Base-by-base conservation (phyloP, 306 rosid genomes). In the Gynostemma pentaphyllum region DNA sequence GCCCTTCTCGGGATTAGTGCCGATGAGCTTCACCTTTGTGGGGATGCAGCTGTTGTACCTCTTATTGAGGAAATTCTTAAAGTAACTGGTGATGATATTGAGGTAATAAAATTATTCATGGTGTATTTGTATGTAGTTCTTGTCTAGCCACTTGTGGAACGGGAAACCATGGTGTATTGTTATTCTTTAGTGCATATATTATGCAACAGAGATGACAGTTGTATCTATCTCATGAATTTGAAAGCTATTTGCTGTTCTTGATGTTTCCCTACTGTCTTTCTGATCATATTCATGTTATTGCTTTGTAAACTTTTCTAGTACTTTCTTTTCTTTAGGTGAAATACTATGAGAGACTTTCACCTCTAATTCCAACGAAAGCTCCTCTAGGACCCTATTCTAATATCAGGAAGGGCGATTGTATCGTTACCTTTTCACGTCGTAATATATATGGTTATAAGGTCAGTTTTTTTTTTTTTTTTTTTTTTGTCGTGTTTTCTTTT, bases 21-120 rank as follows among this genome's bases (percentile, higher is more conserved):
- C 12, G 88, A 92, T 74, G 96, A 86, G 75, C 84, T 92, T 82
- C 95, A 92, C 79, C 88, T 92, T 56, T 88, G 96, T 78, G 99
- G 99, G 73, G 99, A 92, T 76, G 75, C 96, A 68, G 99, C 96
- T 61, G 82, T 74, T 62, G 79, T 84, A 64, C 94, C 99, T 45
- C 89, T 92, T 53, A 78, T 92, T 81, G 81, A 81, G 79, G 92
- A 92, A 57, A 88, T 92, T 64, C 69, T 92, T 46, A 78, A 72
- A 77, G 81, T 86, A 46, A 92, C 98, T 9, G 83, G 75, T 16
- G 96, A 92, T 66, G 81, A 84, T 51, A 70, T 86, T 61, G 95
- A 88, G 98, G 96, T 88, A 84, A 59, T 40, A 56, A 54, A 73
- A 52, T 63, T 67, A 47, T 44, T 56, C 54, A 36, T 36, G 29